A percentile compares a stretch with the other conserved stretches of the same genome.
Conservation (phyloP, 352 stramenopile species). For the Globisporangium recalcitrans region DNA sequence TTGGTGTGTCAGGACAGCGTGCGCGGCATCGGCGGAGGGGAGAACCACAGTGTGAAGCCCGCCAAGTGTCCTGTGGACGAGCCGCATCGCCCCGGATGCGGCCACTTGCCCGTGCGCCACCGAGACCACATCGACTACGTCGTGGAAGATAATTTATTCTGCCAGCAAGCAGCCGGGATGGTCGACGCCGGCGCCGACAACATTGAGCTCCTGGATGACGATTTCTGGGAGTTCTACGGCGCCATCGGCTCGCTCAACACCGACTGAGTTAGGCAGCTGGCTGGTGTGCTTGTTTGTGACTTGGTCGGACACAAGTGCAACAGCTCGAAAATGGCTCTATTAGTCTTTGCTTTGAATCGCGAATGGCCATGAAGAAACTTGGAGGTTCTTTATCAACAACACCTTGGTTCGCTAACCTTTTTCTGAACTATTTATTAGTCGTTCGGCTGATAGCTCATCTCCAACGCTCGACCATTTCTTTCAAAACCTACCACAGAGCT, state of each 20-base stretch:
- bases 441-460: not conserved
- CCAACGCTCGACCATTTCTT: not conserved
- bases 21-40: slow-evolving; percentile 21
- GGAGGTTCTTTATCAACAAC: too few species aligned
- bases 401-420: not conserved
- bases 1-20: slow-evolving; percentile 74
- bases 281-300: not conserved
- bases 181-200: slow-evolving; percentile 49
- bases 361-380: too few species aligned
- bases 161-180: slow-evolving; percentile 46
- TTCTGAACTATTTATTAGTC: not conserved
- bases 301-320: too few species aligned
- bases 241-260: slow-evolving; percentile 56
- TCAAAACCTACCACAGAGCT: not conserved
- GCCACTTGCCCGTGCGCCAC: slow-evolving; percentile 67
- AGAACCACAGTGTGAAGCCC: slow-evolving; percentile 14
- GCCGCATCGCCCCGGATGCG: slow-evolving; percentile 59
- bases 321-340: slow-evolving; percentile 1
- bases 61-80: slow-evolving; percentile 28
- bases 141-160: slow-evolving; percentile 77
- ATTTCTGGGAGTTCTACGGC: slow-evolving; percentile 83
- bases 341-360: not conserved
- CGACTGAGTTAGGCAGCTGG: slow-evolving; percentile 9
- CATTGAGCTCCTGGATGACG: slow-evolving; percentile 65
- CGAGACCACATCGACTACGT: slow-evolving; percentile 82